These are phyloP conservation scores for Mycena metata DNA, from an alignment of 768 basidiomycete genomes.

Conservation along the genomic window DNA sequence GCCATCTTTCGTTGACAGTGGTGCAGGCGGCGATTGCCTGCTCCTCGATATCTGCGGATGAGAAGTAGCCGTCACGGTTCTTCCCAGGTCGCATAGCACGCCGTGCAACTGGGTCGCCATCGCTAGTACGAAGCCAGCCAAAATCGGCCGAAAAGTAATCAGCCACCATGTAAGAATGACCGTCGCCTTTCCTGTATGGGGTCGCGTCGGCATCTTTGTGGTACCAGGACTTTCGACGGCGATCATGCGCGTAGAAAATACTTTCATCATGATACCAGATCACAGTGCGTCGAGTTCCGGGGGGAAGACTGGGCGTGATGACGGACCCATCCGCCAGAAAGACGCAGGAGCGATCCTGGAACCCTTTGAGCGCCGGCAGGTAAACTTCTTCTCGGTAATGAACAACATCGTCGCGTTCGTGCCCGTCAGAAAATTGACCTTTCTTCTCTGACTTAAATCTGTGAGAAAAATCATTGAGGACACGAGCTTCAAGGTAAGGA, in stretches of 20 bases:
- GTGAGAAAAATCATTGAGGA: too few relatives aligned
- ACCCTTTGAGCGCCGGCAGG: slow-evolving; percentile 36
- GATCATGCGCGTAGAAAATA: slow-evolving; percentile 53
- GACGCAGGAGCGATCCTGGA: slow-evolving; percentile 23
- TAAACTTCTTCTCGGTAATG: too few relatives aligned
- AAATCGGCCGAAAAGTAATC: slow-evolving; percentile 44
- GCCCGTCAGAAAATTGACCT: too few relatives aligned
- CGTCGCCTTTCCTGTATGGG: slow-evolving; percentile 50
- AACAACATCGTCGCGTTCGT: too few relatives aligned
- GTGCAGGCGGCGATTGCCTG: slow-evolving; percentile 39
- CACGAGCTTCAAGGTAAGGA: not conserved
- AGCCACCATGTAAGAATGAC: slow-evolving; percentile 51
- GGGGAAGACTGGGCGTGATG: not conserved
- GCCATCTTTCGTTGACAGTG: slow-evolving; percentile 43
- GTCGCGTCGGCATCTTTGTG: slow-evolving; percentile 34
- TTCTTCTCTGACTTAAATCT: too few relatives aligned
- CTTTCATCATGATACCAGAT: slow-evolving; percentile 50
- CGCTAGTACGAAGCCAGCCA: slow-evolving; percentile 43
- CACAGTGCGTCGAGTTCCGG: slow-evolving; percentile 26
- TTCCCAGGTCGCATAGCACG: slow-evolving; percentile 44
- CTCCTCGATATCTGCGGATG: slow-evolving; percentile 33
- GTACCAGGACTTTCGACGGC: slow-evolving; percentile 42
- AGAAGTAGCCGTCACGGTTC: slow-evolving; percentile 43
- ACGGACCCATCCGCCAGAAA: slow-evolving; percentile 25
- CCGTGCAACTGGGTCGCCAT: slow-evolving; percentile 33